phyloP scores from a whole-genome alignment of 345 rosid species.

The Eucalyptus sideroxylon region DNA sequence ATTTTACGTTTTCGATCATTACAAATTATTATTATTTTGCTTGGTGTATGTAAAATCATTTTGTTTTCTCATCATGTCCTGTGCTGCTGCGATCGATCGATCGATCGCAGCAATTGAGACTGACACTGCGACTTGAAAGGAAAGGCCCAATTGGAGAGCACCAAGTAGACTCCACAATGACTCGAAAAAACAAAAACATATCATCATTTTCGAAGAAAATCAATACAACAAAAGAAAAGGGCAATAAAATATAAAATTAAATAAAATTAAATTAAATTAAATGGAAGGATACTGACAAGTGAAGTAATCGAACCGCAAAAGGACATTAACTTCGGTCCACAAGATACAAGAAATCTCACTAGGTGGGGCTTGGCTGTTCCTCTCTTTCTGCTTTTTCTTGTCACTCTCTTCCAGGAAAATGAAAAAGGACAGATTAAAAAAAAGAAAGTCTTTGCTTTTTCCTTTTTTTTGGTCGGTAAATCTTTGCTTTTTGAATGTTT shows the following conservation, averaged over 20 bases:
- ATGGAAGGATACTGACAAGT: not conserved
- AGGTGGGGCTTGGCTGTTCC: not conserved
- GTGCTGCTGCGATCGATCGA: not conserved
- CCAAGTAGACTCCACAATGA: not conserved
- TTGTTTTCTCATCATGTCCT: not conserved
- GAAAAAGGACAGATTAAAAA: not conserved
- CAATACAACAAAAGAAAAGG: not conserved
- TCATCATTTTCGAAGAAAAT: not conserved
- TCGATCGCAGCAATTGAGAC: not conserved
- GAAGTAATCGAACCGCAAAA: not conserved
- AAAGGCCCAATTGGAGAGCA: not conserved
- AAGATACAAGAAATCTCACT: not conserved
- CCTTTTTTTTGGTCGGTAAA: not conserved
- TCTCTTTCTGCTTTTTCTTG: not conserved
- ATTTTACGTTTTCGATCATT: not conserved
- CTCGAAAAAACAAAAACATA: not conserved
- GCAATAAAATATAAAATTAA: not conserved
- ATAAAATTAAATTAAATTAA: not conserved
- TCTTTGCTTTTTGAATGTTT: not conserved
- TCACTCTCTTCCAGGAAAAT: not conserved
- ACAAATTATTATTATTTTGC: not conserved
- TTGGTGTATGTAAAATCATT: not conserved
- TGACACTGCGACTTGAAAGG: not conserved
- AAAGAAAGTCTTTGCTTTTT: not conserved
- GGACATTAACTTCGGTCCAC: not conserved